Evolutionary conservation across 1,284 basidiomycete genomes (phyloP).

Genomic region (Moniliophthora roreri): DNA sequence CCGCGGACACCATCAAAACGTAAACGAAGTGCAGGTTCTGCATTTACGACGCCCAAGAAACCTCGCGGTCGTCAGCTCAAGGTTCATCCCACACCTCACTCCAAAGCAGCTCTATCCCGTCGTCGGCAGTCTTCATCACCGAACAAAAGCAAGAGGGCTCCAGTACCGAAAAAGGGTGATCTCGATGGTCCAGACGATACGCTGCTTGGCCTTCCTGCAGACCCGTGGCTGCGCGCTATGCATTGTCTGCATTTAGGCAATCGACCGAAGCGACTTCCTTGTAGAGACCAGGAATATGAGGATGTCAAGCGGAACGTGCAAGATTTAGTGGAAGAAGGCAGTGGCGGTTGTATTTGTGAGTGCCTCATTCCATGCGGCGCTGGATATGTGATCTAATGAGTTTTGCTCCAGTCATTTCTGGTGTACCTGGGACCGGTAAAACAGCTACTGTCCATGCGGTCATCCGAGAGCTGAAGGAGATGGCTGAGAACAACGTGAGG

Average conservation of each 20-base stretch:
- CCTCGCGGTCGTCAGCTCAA: conserved; percentile 28
- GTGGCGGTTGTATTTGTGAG: conserved; percentile 94
- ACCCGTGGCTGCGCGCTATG: conserved; percentile 85
- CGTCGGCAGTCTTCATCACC: conserved; percentile 35
- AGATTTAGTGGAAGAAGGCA: conserved; percentile 88
- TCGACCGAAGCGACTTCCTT: conserved; percentile 88
- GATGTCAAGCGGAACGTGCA: conserved; percentile 79
- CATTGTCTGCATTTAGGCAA: conserved; percentile 92
- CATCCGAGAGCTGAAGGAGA: conserved; percentile 82
- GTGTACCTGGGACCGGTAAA: conserved; percentile 97
- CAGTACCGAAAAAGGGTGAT: conserved; percentile 33
- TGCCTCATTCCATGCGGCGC: conserved; percentile 18
- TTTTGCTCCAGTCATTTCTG: conserved; percentile 78
- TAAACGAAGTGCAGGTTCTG: conserved; percentile 13
- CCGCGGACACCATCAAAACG: conserved; percentile 18
- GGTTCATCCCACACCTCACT: conserved; percentile 66
- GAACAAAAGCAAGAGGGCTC: conserved; percentile 28
- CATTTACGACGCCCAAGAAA: conserved; percentile 27
- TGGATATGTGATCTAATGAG: conserved; percentile 1
- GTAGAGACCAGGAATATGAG: conserved; percentile 86
- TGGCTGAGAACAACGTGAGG: conserved; percentile 78
- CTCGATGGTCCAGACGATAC: conserved; percentile 33
- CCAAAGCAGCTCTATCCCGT: conserved; percentile 54
- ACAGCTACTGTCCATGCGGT: conserved; percentile 97
- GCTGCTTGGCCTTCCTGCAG: conserved; percentile 53